Base-by-base conservation (phyloP, 352 stramenopile species). In the Globisporangium cylindrosporum region DNA sequence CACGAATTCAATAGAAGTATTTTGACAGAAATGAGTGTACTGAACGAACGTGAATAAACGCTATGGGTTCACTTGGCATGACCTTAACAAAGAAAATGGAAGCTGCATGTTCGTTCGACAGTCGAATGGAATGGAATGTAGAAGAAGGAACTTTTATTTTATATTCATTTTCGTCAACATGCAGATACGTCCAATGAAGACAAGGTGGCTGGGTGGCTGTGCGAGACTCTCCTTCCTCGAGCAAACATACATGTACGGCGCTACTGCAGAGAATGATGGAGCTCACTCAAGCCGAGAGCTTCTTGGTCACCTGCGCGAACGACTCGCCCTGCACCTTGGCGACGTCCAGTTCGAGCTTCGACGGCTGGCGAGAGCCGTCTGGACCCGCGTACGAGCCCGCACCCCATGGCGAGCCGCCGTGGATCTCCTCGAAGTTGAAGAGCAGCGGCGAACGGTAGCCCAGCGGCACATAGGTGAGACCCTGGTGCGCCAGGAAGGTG, bases 381-480 rank as follows among this genome's bases (percentile, higher is more conserved):
- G 43, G 43, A 20, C 90, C 90, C 0, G 93, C 91, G 63, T 96
- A 72, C 4, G 86, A 95, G 67, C 93, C 93, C 1, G 90, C 80
- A 43, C 91, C 92, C 81, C 93, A 98, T 7, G 88, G 76, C 34
- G 67, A 83, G 59, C 81, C 88, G 54, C 88, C 89, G 72, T 95
- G 88, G 46, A 93, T 71, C 73, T 91, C 88, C 15, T 92, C 79
- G 61, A 93, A 78, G 77, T 89, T 92, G 71, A 88, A 92, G 59
- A 93, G 70, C 22, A 83, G 64, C 15, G 74, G 76, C 14, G 68
- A 80, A 64, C 82, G 82, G 73, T 88, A 90, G 68, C 91, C 93
- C n/a, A 97, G 71, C 38, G 93, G 92, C 62, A 98, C 88, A 68
- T 90, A 98, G 20, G 92, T 85, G 84, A 98, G 89, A 51, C 93